Evolutionary conservation across 2,329 filamentous ascomycete genomes (phyloP), one percentile per base, ranked within the genome.

Genomic region (Cladorrhinum sp.): DNA sequence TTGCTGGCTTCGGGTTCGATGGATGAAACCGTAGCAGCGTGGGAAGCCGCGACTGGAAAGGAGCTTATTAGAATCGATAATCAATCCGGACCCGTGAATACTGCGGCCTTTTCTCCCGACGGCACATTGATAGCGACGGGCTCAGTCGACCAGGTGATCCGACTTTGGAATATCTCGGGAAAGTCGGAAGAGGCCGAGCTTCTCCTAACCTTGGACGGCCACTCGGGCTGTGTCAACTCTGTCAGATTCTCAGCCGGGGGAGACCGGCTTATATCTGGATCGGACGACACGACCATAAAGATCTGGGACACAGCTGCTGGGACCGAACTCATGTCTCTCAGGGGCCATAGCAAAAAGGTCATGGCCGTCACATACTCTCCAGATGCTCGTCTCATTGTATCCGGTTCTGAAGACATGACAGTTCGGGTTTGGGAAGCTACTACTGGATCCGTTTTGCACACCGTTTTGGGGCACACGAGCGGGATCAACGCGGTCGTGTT

Each of bases 391-490:
- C 23, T 55, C 3, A 6, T 61, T 20, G 55, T 55, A 2, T 61
- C 59, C n/a, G 55, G 59, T 9, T 61, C 55, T n/a, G 36, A 61
- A 39, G 59, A 61, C 23, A 36, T 9, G 33, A 55, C 50, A 4
- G 39, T 58, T n/a, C 20, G 36, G 23, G 26, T 61, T 7, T 61
- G 59, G 59, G 55, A 61, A 23, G 49, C 51, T 2, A 30, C 23
- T 23, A 55, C 23, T 18, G 59, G 55, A 6, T n/a, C 48, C 2
- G 9, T 10, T 12, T 14, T 52, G n/a, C 57, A 21, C 28, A 28
- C 16, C 16, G 26, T 58, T 21, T 4, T 6, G 20, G 57, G 57
- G 2, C 57, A 53, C 23, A 53, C 57, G 3, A 53, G 48, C 18
- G 28, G 57, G 12, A 28, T 57, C 55, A 57, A 57, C 16, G 23